Evolutionary conservation across 352 stramenopile species (phyloP), one percentile per base, ranked within the genome.

Genomic region (Blastocystis hominis): DNA sequence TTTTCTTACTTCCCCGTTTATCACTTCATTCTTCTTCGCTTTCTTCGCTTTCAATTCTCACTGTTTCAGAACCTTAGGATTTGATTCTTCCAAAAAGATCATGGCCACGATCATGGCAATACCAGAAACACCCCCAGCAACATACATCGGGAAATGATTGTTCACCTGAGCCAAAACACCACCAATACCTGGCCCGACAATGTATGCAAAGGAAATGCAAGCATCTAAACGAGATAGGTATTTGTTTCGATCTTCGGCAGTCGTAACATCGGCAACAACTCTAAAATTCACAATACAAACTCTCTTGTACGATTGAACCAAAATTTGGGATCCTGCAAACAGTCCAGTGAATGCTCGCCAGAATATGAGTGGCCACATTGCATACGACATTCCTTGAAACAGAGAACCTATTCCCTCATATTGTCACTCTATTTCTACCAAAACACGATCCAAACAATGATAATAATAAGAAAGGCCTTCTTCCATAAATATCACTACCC

Each of bases 381-480:
- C 47, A 10, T 20, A 10, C 2, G 77, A 87, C 50, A 61, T 53
- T 62, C 44, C 77, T 34, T 87, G 77, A n/a, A 76, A 66, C 10
- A 87, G 47, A 40, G 77, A 78, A 2, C 69, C 69, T 79, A 79
- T 24, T 1, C 38, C 24, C 50, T 30, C 13, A 24, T 15, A 36
- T 30, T 9, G 9, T 1, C 17, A 44, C 30, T 34, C 61, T 20
- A 24, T 15, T 0, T 62, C n/a, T 77, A 77, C 76, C 76, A 46
- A 86, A 76, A 72, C 59, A 68, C n/a, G 76, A 70, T 13, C 76
- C 76, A 36, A 72, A 86, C 15, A 86, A 54, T 53, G 76, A 70
- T 5, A 86, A 44, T 44, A 86, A 40, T 3, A 86, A 34, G 50
- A 86, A 86, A 6, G 30, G 53, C 40, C 77, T 86, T 75, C 76